Evolutionary conservation across 1,284 basidiomycete genomes (phyloP).

Genomic region (Marasmius fiardii): DNA sequence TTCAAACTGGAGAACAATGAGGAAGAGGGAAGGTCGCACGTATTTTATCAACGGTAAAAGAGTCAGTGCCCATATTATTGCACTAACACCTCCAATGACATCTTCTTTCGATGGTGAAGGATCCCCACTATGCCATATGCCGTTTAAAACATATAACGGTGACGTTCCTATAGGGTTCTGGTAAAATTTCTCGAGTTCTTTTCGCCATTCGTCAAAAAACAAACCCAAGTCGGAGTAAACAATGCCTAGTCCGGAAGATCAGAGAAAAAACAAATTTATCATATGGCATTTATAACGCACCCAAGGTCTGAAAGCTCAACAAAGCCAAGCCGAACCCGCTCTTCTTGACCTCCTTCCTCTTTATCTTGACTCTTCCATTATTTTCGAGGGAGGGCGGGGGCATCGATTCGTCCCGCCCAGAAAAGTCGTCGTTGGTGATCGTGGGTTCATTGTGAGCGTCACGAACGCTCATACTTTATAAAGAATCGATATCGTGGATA

Average conservation of each 20-base stretch:
- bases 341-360: conserved; percentile 1
- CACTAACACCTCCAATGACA: conserved; percentile 56
- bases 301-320: conserved; percentile 33
- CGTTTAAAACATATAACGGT: conserved; percentile 62
- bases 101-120: conserved; percentile 52
- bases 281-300: conserved; percentile 23
- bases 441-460: conserved; percentile 3
- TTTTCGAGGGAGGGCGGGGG: conserved; percentile 1
- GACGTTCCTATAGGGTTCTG: conserved; percentile 37
- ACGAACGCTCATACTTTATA: conserved; percentile 5
- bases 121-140: conserved; percentile 51
- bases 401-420: neutral
- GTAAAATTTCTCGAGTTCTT: neutral
- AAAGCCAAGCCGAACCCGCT: conserved; percentile 28
- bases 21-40: conserved; percentile 30
- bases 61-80: conserved; percentile 63
- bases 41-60: conserved; percentile 67
- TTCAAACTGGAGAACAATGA: neutral
- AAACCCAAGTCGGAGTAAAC: conserved; percentile 61
- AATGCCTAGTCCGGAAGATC: conserved; percentile 37
- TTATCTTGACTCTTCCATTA: neutral
- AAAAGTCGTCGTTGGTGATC: neutral
- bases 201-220: neutral
- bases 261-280: neutral
- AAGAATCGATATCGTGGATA: neutral